Evolutionary conservation across 2,329 filamentous ascomycete genomes (phyloP), one percentile per base, ranked within the genome.

Genomic region (Delphinella strobiligena): DNA sequence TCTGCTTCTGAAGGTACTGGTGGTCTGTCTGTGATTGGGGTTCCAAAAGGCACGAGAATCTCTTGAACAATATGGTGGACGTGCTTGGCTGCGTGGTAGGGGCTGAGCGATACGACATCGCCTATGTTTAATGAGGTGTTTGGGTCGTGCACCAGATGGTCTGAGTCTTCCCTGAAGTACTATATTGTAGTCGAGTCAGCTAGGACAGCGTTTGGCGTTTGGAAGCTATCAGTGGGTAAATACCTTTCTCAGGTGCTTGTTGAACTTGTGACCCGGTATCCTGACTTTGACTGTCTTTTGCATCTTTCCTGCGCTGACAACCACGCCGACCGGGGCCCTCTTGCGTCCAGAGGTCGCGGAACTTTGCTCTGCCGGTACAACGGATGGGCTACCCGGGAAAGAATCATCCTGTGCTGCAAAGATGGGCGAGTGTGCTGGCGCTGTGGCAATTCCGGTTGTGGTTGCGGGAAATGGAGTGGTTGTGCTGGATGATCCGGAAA

Each of bases 271-370:
- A 11, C 71, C 73, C 37, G 80, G 78, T 11, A 88, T 70, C 48
- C 78, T 74, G 46, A 88, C 83, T 61, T 83, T 87, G 42, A 87
- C 81, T 2, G 82, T 87, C 61, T 80, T 83, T 43, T 76, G 63
- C 80, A 87, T 87, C 43, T 79, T 70, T 15, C 83, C 84, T 5
- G 82, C 77, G 31, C 82, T 85, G 36, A 88, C 74, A 17, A 89
- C 84, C 31, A 89, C 75, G 46, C 81, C 82, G 2, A 54, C 47
- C 19, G 41, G 41, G 30, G 30, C 31, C 18, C 14, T 16, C 24
- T 38, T 42, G 33, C 7, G 7, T 27, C 12, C 22, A 7, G 22
- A 7, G 22, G 22, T 27, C 7, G 22, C 12, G 7, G 22, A 27
- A 27, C n/a, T n/a, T n/a, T n/a, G n/a, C n/a, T n/a, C n/a, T n/a